Base-by-base conservation (phyloP, 2,329 filamentous ascomycete species). In the Pestalotiopsis sp. region DNA sequence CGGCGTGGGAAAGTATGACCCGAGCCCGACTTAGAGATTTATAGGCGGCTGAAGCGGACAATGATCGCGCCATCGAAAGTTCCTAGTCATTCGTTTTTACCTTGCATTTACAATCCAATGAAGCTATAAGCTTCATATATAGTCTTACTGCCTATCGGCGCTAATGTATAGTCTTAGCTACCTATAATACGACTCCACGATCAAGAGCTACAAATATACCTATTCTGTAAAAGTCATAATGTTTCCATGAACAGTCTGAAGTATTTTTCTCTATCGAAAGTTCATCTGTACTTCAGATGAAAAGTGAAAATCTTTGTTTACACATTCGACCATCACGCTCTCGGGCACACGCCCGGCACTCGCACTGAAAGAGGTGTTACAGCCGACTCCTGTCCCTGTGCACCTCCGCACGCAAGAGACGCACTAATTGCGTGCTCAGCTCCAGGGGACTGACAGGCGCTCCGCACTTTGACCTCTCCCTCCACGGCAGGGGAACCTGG, bases 361-460 rank as follows among this genome's bases (percentile, higher is more conserved):
- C 7, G 45, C 20, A 52, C 45, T 20, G 14, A 52, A 52, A 52
- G 7, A 52, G 45, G 45, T 52, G 45, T n/a, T 52, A 52, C 20
- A 64, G 14, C 62, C 62, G 62, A 64, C 4, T n/a, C 13, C 36
- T 31, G 41, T 23, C 38, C 49, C 20, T 64, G 23, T 20, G 2
- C 23, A 52, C 14, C 62, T 64, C 62, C 62, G 62, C 62, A 64
- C 62, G 62, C 62, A 64, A 64, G 7, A 27, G 38, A 20, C 62
- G 62, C 62, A 64, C 62, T 20, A 39, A 64, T 64, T 23, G 62
- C 62, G 62, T 64, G 62, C 62, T 64, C 39, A 52, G 39, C 23
- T 36, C 31, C 41, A 45, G 39, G 39, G 11, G 39, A 17, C 39
- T 17, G 12, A 12, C 17, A 27, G 39, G 17, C 13, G 17, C 45